Percentiles rank a stretch among this genome's conserved stretches.
Evolutionary conservation across 257 asterid genomes (phyloP).

Genomic region (Przewalskia tangutica): DNA sequence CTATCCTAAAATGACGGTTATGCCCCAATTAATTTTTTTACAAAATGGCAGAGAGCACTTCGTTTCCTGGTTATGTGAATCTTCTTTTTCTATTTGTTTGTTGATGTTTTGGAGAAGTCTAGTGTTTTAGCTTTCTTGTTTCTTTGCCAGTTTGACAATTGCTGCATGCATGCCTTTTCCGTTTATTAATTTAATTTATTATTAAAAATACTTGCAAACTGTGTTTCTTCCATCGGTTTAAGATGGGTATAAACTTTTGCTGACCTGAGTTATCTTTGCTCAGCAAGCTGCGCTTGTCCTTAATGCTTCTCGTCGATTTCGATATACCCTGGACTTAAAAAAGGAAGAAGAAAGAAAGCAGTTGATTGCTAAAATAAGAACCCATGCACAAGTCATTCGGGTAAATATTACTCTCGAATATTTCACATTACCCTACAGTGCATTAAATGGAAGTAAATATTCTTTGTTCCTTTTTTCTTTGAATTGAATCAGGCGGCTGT

Average conservation of each 20-base stretch:
- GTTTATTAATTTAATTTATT: neutral
- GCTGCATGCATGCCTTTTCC: neutral
- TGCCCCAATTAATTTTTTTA: neutral
- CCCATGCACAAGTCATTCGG: conserved; percentile 91
- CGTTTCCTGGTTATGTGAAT: neutral
- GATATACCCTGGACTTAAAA: conserved; percentile 86
- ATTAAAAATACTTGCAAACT: neutral
- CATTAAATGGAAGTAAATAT: neutral
- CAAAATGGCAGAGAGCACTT: neutral
- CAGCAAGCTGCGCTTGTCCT: conserved; percentile 97
- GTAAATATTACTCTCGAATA: conserved; percentile 23
- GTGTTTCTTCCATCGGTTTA: neutral
- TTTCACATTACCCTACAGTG: neutral
- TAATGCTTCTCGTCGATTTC: conserved; percentile 92
- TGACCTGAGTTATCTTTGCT: conserved; percentile 11
- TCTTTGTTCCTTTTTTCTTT: conserved; percentile 1
- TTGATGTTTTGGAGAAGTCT: neutral
- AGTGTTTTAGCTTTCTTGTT: neutral
- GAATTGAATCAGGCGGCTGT: conserved; percentile 67
- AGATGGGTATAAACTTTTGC: neutral
- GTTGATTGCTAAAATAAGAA: conserved; percentile 61
- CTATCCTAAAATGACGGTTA: neutral
- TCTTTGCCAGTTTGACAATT: neutral
- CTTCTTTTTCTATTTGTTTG: neutral
- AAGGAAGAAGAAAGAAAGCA: conserved; percentile 85